Percentiles rank a stretch among this genome's conserved stretches.
Evolutionary conservation across 23 red algal species (phyloP).

Genomic region (Pyropia haitanensis): DNA sequence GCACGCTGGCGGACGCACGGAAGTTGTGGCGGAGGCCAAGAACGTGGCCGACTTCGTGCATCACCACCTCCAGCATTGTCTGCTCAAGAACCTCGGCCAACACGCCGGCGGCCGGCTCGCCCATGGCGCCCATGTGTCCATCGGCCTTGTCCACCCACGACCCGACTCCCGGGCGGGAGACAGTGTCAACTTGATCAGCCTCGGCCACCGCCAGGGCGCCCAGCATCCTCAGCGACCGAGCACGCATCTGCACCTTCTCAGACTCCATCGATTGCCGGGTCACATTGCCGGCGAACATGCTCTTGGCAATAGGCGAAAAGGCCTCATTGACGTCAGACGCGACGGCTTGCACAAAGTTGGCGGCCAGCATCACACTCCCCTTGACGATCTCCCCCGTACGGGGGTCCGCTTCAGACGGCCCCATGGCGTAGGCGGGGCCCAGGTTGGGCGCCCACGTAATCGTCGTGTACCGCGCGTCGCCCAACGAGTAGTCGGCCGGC

Average conservation of each 20-base stretch:
- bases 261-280: too few species aligned
- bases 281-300: too few species aligned
- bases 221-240: too few species aligned
- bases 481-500: constrained; percentile 16
- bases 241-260: too few species aligned
- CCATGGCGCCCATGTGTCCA: too few species aligned
- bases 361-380: constrained; percentile 4
- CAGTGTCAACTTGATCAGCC: too few species aligned
- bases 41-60: constrained; percentile 14
- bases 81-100: not conserved
- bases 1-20: constrained; percentile 7
- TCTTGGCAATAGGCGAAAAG: too few species aligned
- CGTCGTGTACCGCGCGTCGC: constrained; percentile 13
- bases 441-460: constrained; percentile 15
- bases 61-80: not conserved
- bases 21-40: constrained; percentile 38
- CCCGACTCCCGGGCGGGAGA: too few species aligned
- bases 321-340: too few species aligned
- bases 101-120: not conserved
- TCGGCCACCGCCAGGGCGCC: too few species aligned
- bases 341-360: too few species aligned
- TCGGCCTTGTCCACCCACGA: too few species aligned
- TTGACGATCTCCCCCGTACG: constrained; percentile 24
- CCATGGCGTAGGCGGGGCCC: not conserved
- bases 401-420: constrained; percentile 11